phyloP scores from a whole-genome alignment of 306 rosid species.

The Corylus americana region DNA sequence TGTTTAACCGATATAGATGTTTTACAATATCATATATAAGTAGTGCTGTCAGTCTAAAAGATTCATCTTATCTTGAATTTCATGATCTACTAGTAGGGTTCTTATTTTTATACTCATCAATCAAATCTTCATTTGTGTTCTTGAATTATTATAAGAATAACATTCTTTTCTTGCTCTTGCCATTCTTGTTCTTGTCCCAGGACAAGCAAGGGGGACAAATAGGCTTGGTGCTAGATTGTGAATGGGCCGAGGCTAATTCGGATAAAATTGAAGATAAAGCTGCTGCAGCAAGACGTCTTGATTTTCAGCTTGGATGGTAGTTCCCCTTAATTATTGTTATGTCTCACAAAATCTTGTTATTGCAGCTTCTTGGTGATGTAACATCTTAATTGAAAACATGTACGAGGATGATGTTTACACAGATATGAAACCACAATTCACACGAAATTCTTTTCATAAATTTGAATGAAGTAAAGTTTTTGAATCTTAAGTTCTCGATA shows the following conservation, averaged over 20 bases:
- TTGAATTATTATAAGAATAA: not conserved
- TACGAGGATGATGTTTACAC: slow-evolving; percentile 4
- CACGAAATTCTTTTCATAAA: slow-evolving; percentile 14
- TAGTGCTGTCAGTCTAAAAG: not conserved
- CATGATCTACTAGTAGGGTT: not conserved
- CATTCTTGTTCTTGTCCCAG: slow-evolving; percentile 35
- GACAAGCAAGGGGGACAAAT: slow-evolving; percentile 82
- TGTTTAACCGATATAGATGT: not conserved
- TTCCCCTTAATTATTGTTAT: not conserved
- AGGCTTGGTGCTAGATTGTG: slow-evolving; percentile 77
- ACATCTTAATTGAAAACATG: slow-evolving; percentile 8
- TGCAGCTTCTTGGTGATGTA: slow-evolving; percentile 12
- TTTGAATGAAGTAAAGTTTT: not conserved
- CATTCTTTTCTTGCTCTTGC: slow-evolving; percentile 18
- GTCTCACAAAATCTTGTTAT: not conserved
- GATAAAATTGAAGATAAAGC: slow-evolving; percentile 63
- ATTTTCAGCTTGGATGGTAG: slow-evolving; percentile 94
- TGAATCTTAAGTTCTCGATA: not conserved
- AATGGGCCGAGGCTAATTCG: slow-evolving; percentile 94
- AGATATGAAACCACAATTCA: slow-evolving; percentile 7
- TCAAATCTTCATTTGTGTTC: not conserved
- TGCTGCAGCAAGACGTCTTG: slow-evolving; percentile 87
- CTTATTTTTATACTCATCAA: not conserved
- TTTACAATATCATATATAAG: not conserved
- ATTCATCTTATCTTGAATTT: not conserved